Evolutionary conservation across 2,329 filamentous ascomycete genomes (phyloP), one percentile per base, ranked within the genome.

Genomic region (Cordyceps cicadae): DNA sequence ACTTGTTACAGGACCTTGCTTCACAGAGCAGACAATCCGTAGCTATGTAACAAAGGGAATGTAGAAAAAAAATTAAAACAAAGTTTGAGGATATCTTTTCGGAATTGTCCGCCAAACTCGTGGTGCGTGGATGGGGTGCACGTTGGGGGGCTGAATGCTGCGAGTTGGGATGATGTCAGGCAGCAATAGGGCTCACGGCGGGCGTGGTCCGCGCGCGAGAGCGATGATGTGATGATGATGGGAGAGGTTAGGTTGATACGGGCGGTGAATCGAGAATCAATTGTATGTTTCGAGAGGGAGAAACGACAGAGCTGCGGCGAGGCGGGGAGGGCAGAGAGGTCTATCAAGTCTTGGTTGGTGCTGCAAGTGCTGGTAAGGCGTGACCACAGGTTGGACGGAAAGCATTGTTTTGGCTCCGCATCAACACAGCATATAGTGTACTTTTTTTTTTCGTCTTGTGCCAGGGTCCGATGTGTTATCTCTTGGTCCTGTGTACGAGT

Each of bases 351-450:
- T 17, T 46, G 56, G 34, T 17, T 46, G 56, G 34, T 37, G 11
- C 34, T 37, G 34, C 34, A 37, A 37, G 34, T 37, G 34, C 29
- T 29, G 12, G 34, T 1, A 37, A 37, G 34, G 34, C 12, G 12
- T 37, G 34, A 14, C 34, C 34, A 37, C 59, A 49, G 59, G 43
- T 46, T 6, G 37, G 17, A 51, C 32, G 41, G 49, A 59, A 37
- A 37, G 24, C 50, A 29, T 59, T 59, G 50, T 53, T 59, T 59
- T 59, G 57, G 57, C 57, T 59, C 57, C 57, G 57, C 57, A 59
- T 48, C 32, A 51, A 52, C 52, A 56, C 52, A 52, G n/a, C n/a
- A 43, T 15, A 43, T 43, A 43, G 17, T n/a, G 39, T 43, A n/a
- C 39, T 5, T 17, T 51, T 59, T 39, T 45, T 37, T 37, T 37